These are phyloP conservation scores for Oenanthe javanica DNA, from an alignment of 140 eudicot species.

Conservation along the genomic window DNA sequence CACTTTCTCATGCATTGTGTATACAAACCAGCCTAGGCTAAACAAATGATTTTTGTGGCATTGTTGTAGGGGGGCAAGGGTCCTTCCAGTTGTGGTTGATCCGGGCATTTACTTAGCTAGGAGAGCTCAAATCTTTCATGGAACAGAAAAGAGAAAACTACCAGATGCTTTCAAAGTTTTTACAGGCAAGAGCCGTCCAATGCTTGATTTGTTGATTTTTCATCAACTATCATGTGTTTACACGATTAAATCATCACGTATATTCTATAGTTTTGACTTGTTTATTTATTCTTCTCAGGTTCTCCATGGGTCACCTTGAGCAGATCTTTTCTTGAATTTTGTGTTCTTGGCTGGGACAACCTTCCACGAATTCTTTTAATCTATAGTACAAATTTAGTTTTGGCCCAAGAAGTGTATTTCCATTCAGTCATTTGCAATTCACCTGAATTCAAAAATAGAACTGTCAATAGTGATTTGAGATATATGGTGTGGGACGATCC, in stretches of 20 bases:
- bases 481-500: conserved; percentile 91
- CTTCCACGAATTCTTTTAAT: conserved; percentile 85
- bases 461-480: conserved; percentile 67
- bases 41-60: not conserved
- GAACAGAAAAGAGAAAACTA: conserved; percentile 75
- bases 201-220: not conserved
- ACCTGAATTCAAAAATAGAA: conserved; percentile 75
- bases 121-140: conserved; percentile 83
- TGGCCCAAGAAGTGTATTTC: conserved; percentile 85
- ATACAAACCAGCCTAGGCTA: conserved; percentile 6
- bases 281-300: conserved; percentile 41
- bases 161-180: conserved; percentile 83
- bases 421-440: conserved; percentile 86
- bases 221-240: not conserved
- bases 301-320: conserved; percentile 96
- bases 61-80: conserved; percentile 56
- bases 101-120: conserved; percentile 89
- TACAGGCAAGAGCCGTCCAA: conserved; percentile 46
- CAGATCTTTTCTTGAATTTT: conserved; percentile 78
- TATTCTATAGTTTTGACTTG: not conserved
- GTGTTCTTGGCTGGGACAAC: conserved; percentile 92
- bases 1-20: conserved; percentile 2
- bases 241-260: not conserved
- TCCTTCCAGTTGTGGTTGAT: conserved; percentile 85
- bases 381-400: conserved; percentile 58